These are phyloP conservation scores for Fonsecaea pugnacius DNA, from an alignment of 2,329 filamentous ascomycete genomes.

Conservation along the genomic window DNA sequence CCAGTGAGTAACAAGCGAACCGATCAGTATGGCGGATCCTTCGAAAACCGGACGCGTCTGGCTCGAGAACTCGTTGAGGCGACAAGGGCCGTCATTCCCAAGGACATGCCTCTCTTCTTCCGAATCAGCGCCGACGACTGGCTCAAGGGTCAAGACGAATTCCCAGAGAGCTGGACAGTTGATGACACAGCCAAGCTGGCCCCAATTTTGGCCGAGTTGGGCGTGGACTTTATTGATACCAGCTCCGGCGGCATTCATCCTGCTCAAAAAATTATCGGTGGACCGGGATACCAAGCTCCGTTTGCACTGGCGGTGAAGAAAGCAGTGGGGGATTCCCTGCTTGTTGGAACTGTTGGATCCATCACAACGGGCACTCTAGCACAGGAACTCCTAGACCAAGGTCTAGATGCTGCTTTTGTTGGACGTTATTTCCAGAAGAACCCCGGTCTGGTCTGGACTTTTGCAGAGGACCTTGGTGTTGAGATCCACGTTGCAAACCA, in stretches of 20 bases:
- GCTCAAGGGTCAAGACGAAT: constrained; percentile 63
- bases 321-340: constrained; percentile 71
- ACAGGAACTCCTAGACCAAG: constrained; percentile 62
- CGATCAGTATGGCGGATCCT: constrained; percentile 58
- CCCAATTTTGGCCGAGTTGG: constrained; percentile 68
- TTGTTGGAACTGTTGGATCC: constrained; percentile 74
- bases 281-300: constrained; percentile 73
- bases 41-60: constrained; percentile 69
- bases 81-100: constrained; percentile 65
- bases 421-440: constrained; percentile 80
- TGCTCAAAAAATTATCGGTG: constrained; percentile 47
- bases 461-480: constrained; percentile 73
- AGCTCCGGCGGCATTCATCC: constrained; percentile 66
- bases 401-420: constrained; percentile 71
- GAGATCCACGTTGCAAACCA: constrained; percentile 74
- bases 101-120: constrained; percentile 71
- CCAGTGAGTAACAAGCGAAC: constrained; percentile 71
- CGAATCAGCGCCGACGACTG: constrained; percentile 77
- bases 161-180: constrained; percentile 68
- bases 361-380: constrained; percentile 73
- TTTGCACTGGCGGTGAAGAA: constrained; percentile 74
- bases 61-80: constrained; percentile 69
- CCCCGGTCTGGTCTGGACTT: constrained; percentile 74
- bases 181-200: constrained; percentile 69
- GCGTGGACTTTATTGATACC: constrained; percentile 83